Evolutionary conservation across 2,329 filamentous ascomycete species (phyloP).

Genomic region (Aspergillus calidoustus): DNA sequence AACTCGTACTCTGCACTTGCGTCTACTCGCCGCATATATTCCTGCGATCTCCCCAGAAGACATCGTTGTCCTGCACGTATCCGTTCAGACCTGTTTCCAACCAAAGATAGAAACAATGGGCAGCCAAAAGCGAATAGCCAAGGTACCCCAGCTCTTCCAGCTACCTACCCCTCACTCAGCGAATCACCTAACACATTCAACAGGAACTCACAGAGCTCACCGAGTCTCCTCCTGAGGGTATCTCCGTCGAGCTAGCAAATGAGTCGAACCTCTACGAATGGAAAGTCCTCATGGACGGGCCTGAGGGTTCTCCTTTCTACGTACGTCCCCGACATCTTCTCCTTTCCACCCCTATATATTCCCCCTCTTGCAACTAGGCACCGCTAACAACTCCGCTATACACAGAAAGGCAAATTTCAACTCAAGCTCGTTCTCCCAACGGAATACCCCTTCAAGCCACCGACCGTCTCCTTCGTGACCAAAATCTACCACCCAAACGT

Average conservation of each 20-base stretch:
- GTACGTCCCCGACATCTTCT: slow-evolving; percentile 51
- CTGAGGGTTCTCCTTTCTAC: slow-evolving; percentile 66
- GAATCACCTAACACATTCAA: background rate
- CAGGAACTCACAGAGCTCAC: slow-evolving; percentile 67
- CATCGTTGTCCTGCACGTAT: background rate
- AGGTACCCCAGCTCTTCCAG: slow-evolving; percentile 36
- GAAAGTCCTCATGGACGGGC: slow-evolving; percentile 70
- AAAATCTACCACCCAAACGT: slow-evolving; percentile 97
- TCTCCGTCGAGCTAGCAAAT: slow-evolving; percentile 60
- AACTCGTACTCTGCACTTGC: background rate
- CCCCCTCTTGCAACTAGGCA: background rate
- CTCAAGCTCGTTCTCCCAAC: slow-evolving; percentile 73
- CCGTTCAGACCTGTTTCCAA: background rate
- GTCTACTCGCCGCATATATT: background rate
- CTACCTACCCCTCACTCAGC: background rate
- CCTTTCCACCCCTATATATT: slow-evolving; percentile 2
- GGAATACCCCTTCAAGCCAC: slow-evolving; percentile 91
- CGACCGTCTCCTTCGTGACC: slow-evolving; percentile 76
- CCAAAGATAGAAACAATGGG: slow-evolving; percentile 36
- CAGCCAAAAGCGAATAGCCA: slow-evolving; percentile 54
- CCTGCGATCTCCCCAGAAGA: background rate
- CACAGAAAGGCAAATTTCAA: slow-evolving; percentile 72
- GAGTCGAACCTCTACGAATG: slow-evolving; percentile 71
- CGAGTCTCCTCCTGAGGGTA: slow-evolving; percentile 59
- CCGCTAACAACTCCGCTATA: slow-evolving; percentile 1